Evolutionary conservation across 2,329 filamentous ascomycete species (phyloP), one percentile per base, ranked within the genome.

Genomic region (Alternaria infectoria): DNA sequence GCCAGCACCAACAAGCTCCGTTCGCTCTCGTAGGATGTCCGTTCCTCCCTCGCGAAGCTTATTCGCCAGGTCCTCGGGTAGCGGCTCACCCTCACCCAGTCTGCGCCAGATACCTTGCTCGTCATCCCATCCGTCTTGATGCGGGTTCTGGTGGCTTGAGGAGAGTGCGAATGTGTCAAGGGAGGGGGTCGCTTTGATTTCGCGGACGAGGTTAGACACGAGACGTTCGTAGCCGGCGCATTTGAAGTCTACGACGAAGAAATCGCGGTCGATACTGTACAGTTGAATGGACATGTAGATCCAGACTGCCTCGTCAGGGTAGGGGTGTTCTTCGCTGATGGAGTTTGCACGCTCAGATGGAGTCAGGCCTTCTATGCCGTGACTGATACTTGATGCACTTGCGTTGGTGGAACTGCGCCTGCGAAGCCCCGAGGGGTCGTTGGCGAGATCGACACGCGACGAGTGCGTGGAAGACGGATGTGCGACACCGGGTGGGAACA

Each of bases 211-310:
- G 6, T 80, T 78, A 10, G 75, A 73, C 4, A 90, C 88, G 52
- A 95, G 90, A 59, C 96, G 93, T 82, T 99, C 96, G 81, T 99
- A 99, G 19, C 96, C 96, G 13, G 96, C 94, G 79, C 95, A 98
- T 79, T 97, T 98, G 85, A 99, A 99, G 79, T 99, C 96, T 52
- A 99, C 96, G 66, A 99, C 90, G 80, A 95, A 98, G 69, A 96
- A 95, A 59, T 92, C 91, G 61, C 90, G 89, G 79, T 98, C 95
- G 84, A 98, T 93, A 62, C 74, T 77, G 69, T 80, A 80, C 13
- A 80, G 73, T 55, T 80, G 96, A 67, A 99, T 97, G 69, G 97
- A 94, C 78, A 99, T 89, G 77, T 97, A 96, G 74, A 98, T 91
- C 77, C 92, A 95, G n/a, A 96, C 89, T 59, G 91, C 91, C 67